Conservation (phyloP, 495 filamentous ascomycete species). For the Aspergillus sclerotiicarbonarius region DNA sequence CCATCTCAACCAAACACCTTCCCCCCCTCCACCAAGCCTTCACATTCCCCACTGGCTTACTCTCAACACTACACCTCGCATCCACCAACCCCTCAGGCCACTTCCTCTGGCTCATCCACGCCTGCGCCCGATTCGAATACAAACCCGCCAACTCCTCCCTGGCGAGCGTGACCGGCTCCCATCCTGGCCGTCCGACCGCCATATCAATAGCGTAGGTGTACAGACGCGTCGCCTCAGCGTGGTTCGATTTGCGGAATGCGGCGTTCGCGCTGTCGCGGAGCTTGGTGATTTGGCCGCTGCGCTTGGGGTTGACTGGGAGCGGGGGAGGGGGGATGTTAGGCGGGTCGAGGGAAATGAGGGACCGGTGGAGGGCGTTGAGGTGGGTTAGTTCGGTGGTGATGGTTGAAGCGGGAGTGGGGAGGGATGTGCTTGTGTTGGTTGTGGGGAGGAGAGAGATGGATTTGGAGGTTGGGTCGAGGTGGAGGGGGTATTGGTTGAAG, state of each 20-base stretch:
- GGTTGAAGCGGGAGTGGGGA: slow-evolving; percentile 36
- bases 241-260: slow-evolving; percentile 71
- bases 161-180: slow-evolving; percentile 81
- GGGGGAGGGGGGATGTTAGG: slow-evolving; percentile 70
- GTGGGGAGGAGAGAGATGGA: slow-evolving; percentile 60
- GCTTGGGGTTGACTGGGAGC: slow-evolving; percentile 80
- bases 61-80: slow-evolving; percentile 85
- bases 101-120: slow-evolving; percentile 70
- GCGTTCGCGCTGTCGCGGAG: slow-evolving; percentile 85
- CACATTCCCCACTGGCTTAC: slow-evolving; percentile 79
- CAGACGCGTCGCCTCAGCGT: slow-evolving; percentile 72
- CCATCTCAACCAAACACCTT: slow-evolving; percentile 87
- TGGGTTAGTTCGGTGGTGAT: slow-evolving; percentile 63
- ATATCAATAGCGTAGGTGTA: slow-evolving; percentile 85
- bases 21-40: slow-evolving; percentile 93
- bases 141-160: slow-evolving; percentile 78
- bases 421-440: slow-evolving; percentile 25
- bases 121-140: slow-evolving; percentile 87
- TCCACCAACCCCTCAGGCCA: slow-evolving; percentile 85
- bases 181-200: slow-evolving; percentile 74
- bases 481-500: slow-evolving; percentile 78
- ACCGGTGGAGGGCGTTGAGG: slow-evolving; percentile 72
- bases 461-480: slow-evolving; percentile 76
- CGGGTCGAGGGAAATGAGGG: slow-evolving; percentile 56
- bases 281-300: slow-evolving; percentile 79